Percentiles rank a stretch among this genome's conserved stretches.
Conservation (phyloP, 352 stramenopile species). For the Pythium rhizo-oryzae region DNA sequence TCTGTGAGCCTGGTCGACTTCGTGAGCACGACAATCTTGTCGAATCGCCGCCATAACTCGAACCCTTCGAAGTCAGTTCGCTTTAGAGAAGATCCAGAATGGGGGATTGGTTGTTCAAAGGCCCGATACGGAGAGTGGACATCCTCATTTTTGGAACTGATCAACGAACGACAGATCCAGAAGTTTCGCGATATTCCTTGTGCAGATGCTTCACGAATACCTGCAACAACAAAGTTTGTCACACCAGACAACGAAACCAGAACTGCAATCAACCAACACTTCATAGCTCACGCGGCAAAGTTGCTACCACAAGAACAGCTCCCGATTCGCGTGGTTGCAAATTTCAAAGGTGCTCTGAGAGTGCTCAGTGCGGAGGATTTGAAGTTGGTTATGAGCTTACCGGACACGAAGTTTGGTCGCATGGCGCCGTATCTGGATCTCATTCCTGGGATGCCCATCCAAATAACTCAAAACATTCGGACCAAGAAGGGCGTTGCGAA, state of each 20-base stretch:
- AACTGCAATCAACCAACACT: slow-evolving; percentile 8
- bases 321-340: slow-evolving; percentile 8
- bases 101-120: slow-evolving; percentile 28
- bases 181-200: no score
- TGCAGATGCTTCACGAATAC: no score
- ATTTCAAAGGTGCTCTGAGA: slow-evolving; percentile 17
- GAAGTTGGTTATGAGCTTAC: not conserved
- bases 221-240: not conserved
- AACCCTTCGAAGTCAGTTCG: no score
- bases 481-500: slow-evolving; percentile 23
- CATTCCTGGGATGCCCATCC: slow-evolving; percentile 21
- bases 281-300: not conserved
- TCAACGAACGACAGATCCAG: no score
- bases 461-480: slow-evolving; percentile 19
- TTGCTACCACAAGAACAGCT: not conserved
- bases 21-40: no score
- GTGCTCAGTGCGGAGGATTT: slow-evolving; percentile 10
- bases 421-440: slow-evolving; percentile 20
- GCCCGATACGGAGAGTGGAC: slow-evolving; percentile 27
- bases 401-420: slow-evolving; percentile 11
- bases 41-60: no score
- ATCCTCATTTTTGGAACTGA: slow-evolving; percentile 21
- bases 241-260: slow-evolving; percentile 14
- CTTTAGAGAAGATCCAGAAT: slow-evolving; percentile 31
- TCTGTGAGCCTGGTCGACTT: no score